phyloP scores from a whole-genome alignment of 2,329 filamentous ascomycete species.

The Colletotrichum sp. region DNA sequence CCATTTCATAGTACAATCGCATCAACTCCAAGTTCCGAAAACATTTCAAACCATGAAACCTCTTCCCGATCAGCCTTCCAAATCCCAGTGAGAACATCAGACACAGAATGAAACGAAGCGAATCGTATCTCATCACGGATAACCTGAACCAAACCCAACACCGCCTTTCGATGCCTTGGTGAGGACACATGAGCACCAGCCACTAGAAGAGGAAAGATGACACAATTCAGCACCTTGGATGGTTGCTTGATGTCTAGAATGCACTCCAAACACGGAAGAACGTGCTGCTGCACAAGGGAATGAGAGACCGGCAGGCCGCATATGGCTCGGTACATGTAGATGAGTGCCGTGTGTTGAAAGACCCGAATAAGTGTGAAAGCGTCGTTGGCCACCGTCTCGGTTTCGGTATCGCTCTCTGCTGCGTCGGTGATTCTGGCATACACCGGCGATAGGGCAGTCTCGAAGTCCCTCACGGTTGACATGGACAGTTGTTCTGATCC shows the following conservation, averaged over 20 bases:
- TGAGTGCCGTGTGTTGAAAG: slow-evolving; percentile 45
- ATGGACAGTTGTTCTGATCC: slow-evolving; percentile 29
- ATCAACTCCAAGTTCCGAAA: not conserved
- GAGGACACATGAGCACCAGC: slow-evolving; percentile 39
- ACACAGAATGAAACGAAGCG: slow-evolving; percentile 37
- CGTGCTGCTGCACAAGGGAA: slow-evolving; percentile 42
- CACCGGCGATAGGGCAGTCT: slow-evolving; percentile 28
- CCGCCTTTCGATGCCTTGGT: slow-evolving; percentile 27
- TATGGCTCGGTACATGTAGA: slow-evolving; percentile 47
- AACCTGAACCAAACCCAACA: slow-evolving; percentile 22
- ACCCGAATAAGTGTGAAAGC: slow-evolving; percentile 40
- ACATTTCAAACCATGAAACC: not conserved
- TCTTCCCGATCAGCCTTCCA: not conserved
- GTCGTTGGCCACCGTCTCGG: slow-evolving; percentile 31
- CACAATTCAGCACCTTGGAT: slow-evolving; percentile 43
- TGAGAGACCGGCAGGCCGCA: slow-evolving; percentile 42
- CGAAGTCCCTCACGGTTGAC: slow-evolving; percentile 30
- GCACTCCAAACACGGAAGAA: slow-evolving; percentile 38
- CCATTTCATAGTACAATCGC: not conserved
- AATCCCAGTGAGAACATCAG: slow-evolving; percentile 40
- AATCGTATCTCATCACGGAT: slow-evolving; percentile 36
- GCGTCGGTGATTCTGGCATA: slow-evolving; percentile 28
- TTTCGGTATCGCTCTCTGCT: not conserved
- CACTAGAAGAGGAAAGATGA: slow-evolving; percentile 41
- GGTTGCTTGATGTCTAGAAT: slow-evolving; percentile 39